Evolutionary conservation across 2,329 filamentous ascomycete species (phyloP).

Genomic region (Paramyrothecium sp.): DNA sequence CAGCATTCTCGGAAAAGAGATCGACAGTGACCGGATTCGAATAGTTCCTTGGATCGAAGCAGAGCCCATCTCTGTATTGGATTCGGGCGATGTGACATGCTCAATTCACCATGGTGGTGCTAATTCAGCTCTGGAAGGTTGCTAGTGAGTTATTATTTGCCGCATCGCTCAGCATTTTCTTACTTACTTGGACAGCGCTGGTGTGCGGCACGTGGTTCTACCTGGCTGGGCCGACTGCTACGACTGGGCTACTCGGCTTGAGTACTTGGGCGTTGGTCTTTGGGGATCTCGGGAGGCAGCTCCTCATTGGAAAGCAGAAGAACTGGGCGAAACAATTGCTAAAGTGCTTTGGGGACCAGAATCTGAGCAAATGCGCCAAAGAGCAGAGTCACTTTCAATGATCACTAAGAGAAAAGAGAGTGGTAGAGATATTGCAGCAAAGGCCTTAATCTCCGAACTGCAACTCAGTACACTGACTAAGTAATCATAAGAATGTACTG

Average conservation of each 20-base stretch:
- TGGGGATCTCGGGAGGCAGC: constrained; percentile 18
- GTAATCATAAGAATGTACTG: too few species aligned
- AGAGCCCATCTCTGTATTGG: constrained; percentile 34
- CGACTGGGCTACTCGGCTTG: constrained; percentile 42
- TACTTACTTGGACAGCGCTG: constrained; percentile 27
- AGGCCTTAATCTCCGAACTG: too few species aligned
- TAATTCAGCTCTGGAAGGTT: constrained; percentile 38
- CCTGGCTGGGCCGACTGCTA: constrained; percentile 45
- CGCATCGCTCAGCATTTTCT: not conserved
- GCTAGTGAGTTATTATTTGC: constrained; percentile 24
- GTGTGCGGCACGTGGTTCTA: constrained; percentile 43
- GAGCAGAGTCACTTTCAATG: not conserved
- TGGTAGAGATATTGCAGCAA: too few species aligned
- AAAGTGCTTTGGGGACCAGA: not conserved
- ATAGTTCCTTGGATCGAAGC: constrained; percentile 31
- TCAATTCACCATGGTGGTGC: constrained; percentile 46
- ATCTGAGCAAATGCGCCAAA: not conserved
- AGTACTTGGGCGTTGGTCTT: constrained; percentile 39
- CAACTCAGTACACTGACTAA: too few species aligned
- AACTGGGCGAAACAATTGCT: not conserved
- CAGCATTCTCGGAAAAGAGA: constrained; percentile 6
- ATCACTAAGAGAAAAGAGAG: too few species aligned
- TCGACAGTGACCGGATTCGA: too few species aligned
- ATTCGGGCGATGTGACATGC: constrained; percentile 34
- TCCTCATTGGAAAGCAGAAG: constrained; percentile 18